These are phyloP conservation scores for Phylloporus sp. DNA, from an alignment of 768 basidiomycete species.

Conservation along the genomic window DNA sequence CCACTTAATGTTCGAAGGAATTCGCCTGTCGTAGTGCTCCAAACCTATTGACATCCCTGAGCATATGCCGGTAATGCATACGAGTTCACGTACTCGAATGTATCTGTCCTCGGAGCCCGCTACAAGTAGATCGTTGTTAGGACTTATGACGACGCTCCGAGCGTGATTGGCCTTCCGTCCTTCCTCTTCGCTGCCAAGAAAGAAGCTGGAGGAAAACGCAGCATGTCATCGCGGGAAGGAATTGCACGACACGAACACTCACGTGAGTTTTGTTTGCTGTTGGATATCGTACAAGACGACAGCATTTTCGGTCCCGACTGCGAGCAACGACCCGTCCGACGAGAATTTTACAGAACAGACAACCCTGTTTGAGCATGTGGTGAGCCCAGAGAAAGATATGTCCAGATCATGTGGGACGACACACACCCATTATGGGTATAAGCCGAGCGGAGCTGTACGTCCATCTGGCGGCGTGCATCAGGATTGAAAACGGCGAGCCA, in stretches of 20 bases:
- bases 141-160: conserved; percentile 31
- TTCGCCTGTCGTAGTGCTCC: conserved; percentile 23
- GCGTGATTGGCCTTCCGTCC: conserved; percentile 25
- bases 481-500: conserved; percentile 56
- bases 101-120: conserved; percentile 35
- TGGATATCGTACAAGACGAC: conserved; percentile 27
- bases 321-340: conserved; percentile 28
- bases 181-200: conserved; percentile 24
- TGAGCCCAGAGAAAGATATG: conserved; percentile 9
- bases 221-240: not conserved
- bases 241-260: conserved; percentile 1
- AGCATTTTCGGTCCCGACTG: conserved; percentile 31
- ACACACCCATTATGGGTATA: conserved; percentile 79
- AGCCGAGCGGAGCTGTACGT: conserved; percentile 61
- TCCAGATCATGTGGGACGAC: not conserved
- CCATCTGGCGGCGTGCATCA: conserved; percentile 44
- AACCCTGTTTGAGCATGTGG: conserved; percentile 16
- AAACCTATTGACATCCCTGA: conserved; percentile 20
- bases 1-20: conserved; percentile 30
- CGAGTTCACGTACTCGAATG: conserved; percentile 26
- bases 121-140: conserved; percentile 27
- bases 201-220: conserved; percentile 17
- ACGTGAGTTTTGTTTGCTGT: conserved; percentile 28
- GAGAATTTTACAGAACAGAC: conserved; percentile 34
- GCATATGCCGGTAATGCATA: not conserved